Evolutionary conservation across 1,284 basidiomycete species (phyloP).

Genomic region (Boletellus sp.): DNA sequence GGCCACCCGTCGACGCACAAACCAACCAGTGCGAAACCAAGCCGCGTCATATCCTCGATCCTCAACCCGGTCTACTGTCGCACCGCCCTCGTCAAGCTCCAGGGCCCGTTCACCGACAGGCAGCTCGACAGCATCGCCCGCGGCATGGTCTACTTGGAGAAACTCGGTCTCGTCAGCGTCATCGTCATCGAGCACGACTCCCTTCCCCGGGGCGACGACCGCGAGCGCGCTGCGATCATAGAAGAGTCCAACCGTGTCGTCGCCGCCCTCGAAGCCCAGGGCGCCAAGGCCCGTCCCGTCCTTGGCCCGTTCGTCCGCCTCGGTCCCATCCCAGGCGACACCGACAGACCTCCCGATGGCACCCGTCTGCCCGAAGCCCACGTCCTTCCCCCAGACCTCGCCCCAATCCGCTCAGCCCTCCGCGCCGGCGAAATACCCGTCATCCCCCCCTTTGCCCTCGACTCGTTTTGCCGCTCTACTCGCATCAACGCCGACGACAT

Average conservation of each 20-base stretch:
- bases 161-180: constrained; percentile 91
- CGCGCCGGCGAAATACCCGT: constrained; percentile 94
- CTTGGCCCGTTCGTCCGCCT: constrained; percentile 83
- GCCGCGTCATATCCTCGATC: constrained; percentile 74
- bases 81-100: constrained; percentile 94
- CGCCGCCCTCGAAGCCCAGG: constrained; percentile 79
- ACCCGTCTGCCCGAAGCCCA: constrained; percentile 65
- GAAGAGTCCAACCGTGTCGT: constrained; percentile 84
- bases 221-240: constrained; percentile 57
- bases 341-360: constrained; percentile 35
- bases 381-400: constrained; percentile 71
- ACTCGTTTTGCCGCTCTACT: constrained; percentile 84
- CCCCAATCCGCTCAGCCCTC: constrained; percentile 83
- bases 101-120: constrained; percentile 94
- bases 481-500: constrained; percentile 91
- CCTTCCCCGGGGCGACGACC: constrained; percentile 62
- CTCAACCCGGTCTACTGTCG: constrained; percentile 79
- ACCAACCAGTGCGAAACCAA: constrained; percentile 20
- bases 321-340: constrained; percentile 66
- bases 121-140: constrained; percentile 93
- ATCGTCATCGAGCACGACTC: constrained; percentile 92
- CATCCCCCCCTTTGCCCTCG: constrained; percentile 89
- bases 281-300: constrained; percentile 84
- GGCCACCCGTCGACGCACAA: constrained; percentile 2
- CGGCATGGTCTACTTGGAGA: constrained; percentile 93